Evolutionary conservation across 331 rosid genomes (phyloP).

Genomic region (Malus hybrid): DNA sequence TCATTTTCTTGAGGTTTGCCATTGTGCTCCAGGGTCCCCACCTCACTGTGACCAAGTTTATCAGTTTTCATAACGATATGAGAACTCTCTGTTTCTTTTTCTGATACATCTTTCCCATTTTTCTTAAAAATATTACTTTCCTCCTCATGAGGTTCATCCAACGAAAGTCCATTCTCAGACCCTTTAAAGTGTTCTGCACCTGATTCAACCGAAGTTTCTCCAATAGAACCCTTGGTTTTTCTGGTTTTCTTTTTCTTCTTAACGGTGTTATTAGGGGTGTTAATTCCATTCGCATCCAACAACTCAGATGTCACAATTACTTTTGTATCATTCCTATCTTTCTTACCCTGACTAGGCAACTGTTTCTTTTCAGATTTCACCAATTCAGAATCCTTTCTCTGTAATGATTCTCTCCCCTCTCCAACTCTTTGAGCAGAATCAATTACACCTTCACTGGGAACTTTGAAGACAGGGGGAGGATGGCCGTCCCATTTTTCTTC

Average conservation of each 20-base stretch:
- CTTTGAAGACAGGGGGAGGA: constrained; percentile 18
- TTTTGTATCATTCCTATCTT: constrained; percentile 19
- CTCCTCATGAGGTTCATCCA: constrained; percentile 21
- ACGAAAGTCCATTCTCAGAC: constrained; percentile 14
- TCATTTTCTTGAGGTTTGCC: constrained; percentile 24
- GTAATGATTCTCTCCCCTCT: constrained; percentile 31
- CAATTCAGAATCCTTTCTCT: constrained; percentile 22
- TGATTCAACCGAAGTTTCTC: background rate
- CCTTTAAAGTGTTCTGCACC: constrained; percentile 3
- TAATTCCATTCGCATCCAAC: constrained; percentile 17
- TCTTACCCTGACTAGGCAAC: constrained; percentile 17
- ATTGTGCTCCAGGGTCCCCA: constrained; percentile 24
- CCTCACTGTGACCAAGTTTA: constrained; percentile 12
- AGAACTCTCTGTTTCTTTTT: constrained; percentile 19
- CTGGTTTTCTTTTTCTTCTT: constrained; percentile 32
- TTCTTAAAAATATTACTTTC: constrained; percentile 29
- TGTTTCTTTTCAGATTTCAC: constrained; percentile 21
- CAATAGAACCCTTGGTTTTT: constrained; percentile 28
- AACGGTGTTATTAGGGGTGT: constrained; percentile 20
- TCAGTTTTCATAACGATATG: constrained; percentile 9
- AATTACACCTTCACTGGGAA: constrained; percentile 17
- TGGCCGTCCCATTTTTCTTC: constrained; percentile 19
- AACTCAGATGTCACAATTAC: constrained; percentile 23
- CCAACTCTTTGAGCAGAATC: constrained; percentile 16
- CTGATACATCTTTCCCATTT: constrained; percentile 18